phyloP scores from a whole-genome alignment of 805 yeast species.

The Lachancea sp. region DNA sequence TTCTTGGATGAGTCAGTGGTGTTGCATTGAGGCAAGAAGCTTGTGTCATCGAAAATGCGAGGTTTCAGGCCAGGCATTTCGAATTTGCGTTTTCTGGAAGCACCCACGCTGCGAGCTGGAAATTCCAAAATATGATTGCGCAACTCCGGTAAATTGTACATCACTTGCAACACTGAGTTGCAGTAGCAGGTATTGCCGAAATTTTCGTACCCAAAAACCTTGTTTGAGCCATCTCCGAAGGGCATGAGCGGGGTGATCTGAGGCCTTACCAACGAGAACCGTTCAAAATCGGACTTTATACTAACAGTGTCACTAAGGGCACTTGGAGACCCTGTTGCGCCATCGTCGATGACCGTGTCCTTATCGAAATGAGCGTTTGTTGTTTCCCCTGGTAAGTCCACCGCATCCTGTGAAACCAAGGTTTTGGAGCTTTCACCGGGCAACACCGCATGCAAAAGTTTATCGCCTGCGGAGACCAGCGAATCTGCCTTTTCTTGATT shows the following conservation, averaged over 20 bases:
- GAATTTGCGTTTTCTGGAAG: conserved; percentile 35
- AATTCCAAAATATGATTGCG: conserved; percentile 48
- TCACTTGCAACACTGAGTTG: conserved; percentile 84
- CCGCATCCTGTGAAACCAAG: not conserved
- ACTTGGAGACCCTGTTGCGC: not conserved
- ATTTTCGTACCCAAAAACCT: conserved; percentile 75
- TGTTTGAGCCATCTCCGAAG: conserved; percentile 62
- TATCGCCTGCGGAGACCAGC: not conserved
- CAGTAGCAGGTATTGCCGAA: conserved; percentile 93
- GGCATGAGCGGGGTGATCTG: conserved; percentile 29
- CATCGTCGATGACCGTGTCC: not conserved
- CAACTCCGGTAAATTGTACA: conserved; percentile 68
- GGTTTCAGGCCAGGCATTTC: conserved; percentile 38
- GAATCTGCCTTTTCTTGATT: not conserved
- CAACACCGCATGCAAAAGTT: not conserved
- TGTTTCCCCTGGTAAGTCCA: no score
- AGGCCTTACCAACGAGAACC: conserved; percentile 3
- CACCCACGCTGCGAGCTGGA: conserved; percentile 35
- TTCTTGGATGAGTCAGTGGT: conserved; percentile 1
- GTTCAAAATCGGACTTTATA: conserved; percentile 2
- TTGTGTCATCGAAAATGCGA: conserved; percentile 25
- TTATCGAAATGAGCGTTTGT: no score
- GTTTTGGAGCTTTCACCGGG: not conserved
- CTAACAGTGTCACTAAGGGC: not conserved
- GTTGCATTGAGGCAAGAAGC: conserved; percentile 16